Base-by-base conservation (phyloP, 75 land plant species). In the Pseudotsuga menziesii region DNA sequence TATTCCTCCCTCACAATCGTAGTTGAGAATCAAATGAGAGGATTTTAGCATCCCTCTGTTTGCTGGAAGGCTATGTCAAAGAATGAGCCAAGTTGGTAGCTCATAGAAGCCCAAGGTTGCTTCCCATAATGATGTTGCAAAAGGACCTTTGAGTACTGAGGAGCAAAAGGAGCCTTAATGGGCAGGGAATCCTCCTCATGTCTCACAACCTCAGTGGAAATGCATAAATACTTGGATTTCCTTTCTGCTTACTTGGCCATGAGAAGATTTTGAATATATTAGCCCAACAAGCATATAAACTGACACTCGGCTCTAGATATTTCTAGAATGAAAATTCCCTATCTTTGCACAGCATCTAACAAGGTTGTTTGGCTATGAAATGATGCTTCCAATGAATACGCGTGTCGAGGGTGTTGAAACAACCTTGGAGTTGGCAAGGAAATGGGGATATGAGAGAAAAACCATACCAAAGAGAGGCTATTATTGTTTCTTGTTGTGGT, bases 341-440 rank as follows among this genome's bases (percentile, higher is more conserved):
- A 35, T 86, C 15, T 90, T 97, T 85, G 99, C 98, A 20, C 84
- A 91, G 86, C 74, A 75, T 63, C 73, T 97, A 17, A 89, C 92
- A 3, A 55, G 69, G 67, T 78, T 89, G 82, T 93, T 97, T 88
- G 98, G 98, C 44, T 97, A 95, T 83, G 98, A 91, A 15, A 97
- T 97, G 99, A 85, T 95, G 82, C 86, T 97, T 9, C 98, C 99
- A 13, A 97, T 97, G 99, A 97, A 97, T 83, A 97, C 98, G 11
- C 98, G 99, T 20, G 99, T 96, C 48, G 99, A 97, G 81, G 99
- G 96, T 74, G 99, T 97, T 35, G 99, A 97, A 80, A 97, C 98
- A 58, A 96, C 99, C 27, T 64, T 97, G 13, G 94, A 97, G 73
- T 77, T 97, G 83, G 99, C 94, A 54, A 89, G 98, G 80, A 97